Evolutionary conservation across 225 moss, liverwort and hornwort species (phyloP).

Genomic region (Takakia lepidozioides): DNA sequence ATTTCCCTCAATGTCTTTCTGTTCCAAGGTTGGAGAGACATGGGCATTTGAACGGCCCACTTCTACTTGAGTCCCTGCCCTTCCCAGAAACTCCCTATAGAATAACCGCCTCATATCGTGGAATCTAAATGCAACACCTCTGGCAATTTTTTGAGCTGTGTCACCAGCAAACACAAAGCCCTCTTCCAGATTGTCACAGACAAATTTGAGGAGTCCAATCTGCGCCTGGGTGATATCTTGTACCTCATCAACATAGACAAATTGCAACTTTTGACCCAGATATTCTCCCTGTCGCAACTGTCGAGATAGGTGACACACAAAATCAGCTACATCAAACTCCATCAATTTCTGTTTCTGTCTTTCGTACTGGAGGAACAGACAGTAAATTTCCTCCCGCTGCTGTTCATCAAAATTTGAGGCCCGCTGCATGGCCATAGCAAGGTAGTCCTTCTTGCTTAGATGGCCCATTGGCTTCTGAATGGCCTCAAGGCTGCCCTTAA

Average conservation of each 20-base stretch:
- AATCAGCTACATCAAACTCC: constrained; percentile 49
- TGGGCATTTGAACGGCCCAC: no score
- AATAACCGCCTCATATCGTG: constrained; percentile 40
- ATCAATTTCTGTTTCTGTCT: constrained; percentile 13
- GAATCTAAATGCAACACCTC: constrained; percentile 51
- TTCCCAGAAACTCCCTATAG: constrained; percentile 40
- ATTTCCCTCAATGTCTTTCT: not conserved
- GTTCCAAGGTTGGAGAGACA: no score
- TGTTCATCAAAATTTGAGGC: constrained; percentile 27
- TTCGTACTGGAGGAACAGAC: constrained; percentile 37
- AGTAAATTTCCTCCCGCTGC: constrained; percentile 33
- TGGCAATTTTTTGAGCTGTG: constrained; percentile 52
- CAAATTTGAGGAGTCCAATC: constrained; percentile 38
- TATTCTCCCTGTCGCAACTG: constrained; percentile 20
- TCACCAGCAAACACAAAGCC: constrained; percentile 60
- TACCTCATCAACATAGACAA: constrained; percentile 59
- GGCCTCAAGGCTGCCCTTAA: constrained; percentile 47
- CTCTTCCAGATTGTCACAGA: constrained; percentile 25
- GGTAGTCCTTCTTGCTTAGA: no score
- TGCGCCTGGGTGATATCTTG: constrained; percentile 57
- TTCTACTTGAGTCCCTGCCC: no score
- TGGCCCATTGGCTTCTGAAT: constrained; percentile 15
- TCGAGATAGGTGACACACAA: constrained; percentile 29
- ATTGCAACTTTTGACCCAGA: no score
- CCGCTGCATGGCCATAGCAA: constrained; percentile 17